A percentile compares a stretch with the other conserved stretches of the same genome.
phyloP scores from a whole-genome alignment of 2,329 filamentous ascomycete genomes.

The Aspergillus thermomutatus region DNA sequence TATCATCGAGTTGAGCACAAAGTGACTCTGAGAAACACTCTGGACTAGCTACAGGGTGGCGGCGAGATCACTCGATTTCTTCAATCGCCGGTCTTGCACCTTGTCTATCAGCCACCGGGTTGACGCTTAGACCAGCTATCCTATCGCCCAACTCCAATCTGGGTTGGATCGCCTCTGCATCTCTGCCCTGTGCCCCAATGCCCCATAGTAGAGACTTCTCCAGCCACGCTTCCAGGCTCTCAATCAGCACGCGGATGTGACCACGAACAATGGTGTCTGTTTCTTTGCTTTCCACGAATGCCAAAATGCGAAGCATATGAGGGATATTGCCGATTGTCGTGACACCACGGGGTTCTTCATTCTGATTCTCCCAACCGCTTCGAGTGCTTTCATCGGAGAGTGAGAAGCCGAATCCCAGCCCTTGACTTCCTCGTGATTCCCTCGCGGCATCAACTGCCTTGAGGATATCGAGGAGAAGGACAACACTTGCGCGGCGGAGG shows the following conservation, averaged over 20 bases:
- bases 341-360: conserved; percentile 6
- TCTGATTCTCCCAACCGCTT: not conserved
- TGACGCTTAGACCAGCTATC: conserved; percentile 37
- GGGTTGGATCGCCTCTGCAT: conserved; percentile 16
- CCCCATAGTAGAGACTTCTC: conserved; percentile 42
- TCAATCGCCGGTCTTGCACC: conserved; percentile 34
- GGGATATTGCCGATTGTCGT: conserved; percentile 38
- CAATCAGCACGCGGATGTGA: conserved; percentile 38
- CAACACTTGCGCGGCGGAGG: conserved; percentile 38
- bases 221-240: conserved; percentile 43
- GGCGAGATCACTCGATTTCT: conserved; percentile 37
- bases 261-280: conserved; percentile 38
- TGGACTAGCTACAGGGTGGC: not conserved
- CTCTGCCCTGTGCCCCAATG: conserved; percentile 24
- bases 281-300: conserved; percentile 37
- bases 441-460: conserved; percentile 37
- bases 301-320: conserved; percentile 34
- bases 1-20: not conserved
- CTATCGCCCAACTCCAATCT: conserved; percentile 34
- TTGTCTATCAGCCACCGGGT: conserved; percentile 29
- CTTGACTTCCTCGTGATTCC: conserved; percentile 25
- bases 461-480: conserved; percentile 40
- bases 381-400: conserved; percentile 20
- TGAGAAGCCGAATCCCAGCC: conserved; percentile 41
- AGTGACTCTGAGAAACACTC: not conserved